Evolutionary conservation across 768 basidiomycete genomes (phyloP), one percentile per base, ranked within the genome.

Genomic region (Tephrocybe sp.): DNA sequence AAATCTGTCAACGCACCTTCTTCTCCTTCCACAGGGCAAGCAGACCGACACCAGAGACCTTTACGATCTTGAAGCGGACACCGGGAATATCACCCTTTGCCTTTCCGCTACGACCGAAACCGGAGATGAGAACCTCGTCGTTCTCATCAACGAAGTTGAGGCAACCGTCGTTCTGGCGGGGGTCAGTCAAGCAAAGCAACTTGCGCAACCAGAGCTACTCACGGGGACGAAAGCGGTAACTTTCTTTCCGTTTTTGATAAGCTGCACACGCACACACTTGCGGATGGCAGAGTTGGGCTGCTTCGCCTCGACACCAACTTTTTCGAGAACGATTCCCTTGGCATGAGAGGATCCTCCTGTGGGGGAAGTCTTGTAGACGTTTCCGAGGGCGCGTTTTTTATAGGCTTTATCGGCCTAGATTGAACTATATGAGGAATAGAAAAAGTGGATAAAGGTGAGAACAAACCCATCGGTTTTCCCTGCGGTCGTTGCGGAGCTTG

Each of bases 221-320:
- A 92, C 92, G 56, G 96, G 96, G 35, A 98, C 97, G 87, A 99
- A 99, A 66, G 97, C 97, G 57, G 96, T 98, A 69, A 99, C 96
- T 73, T 98, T 98, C 88, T 99, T 99, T 60, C 97, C 97, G 78
- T 99, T 99, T 84, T 99, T 99, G 73, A 99, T 98, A 62, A 99
- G 82, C 67, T 99, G 97, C 57, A 99, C 97, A 78, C 97, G 93
- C 61, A 99, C 97, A 79, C 97, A 99, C 74, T 99, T 99, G 73
- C 97, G 94, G 74, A 99, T 98, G 71, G 97, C 97, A 69, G 97
- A 99, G 84, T 99, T 99, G 76, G 97, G 97, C 74, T 99, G 97
- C 77, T 99, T 99, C 69, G 97, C 96, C 79, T 99, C 97, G 58
- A 99, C 96, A 69, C 97, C 97, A 66, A 99, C 94, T 80, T 99